Percentiles rank a stretch among this genome's conserved stretches.
Conservation (phyloP, 2,329 filamentous ascomycete genomes). For the Ascocoryne sarcoides region DNA sequence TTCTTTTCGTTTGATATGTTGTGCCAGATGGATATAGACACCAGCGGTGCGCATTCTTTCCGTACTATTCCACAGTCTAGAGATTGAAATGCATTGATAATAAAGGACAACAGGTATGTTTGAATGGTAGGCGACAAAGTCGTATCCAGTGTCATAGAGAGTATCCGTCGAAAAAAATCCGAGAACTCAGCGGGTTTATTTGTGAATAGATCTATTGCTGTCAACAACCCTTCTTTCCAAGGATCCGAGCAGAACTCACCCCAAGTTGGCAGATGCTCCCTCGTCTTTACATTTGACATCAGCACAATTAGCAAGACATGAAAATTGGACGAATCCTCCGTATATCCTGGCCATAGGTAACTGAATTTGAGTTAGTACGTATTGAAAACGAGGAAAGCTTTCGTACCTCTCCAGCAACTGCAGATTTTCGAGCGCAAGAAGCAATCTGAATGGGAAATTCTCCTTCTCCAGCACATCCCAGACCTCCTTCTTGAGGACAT, state of each 20-base stretch:
- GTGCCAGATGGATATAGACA: constrained; percentile 94
- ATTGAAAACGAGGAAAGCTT: not conserved
- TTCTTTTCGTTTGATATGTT: constrained; percentile 72
- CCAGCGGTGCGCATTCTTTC: constrained; percentile 91
- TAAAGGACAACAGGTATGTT: constrained; percentile 77
- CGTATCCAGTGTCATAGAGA: constrained; percentile 74
- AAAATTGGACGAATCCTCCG: constrained; percentile 79
- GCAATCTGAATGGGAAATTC: constrained; percentile 65
- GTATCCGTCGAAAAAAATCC: constrained; percentile 75
- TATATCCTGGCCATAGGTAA: constrained; percentile 92
- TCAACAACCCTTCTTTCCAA: constrained; percentile 8
- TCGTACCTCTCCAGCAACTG: constrained; percentile 75
- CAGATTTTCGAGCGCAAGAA: constrained; percentile 79
- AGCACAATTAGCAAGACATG: constrained; percentile 82
- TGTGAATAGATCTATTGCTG: constrained; percentile 59
- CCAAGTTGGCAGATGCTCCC: constrained; percentile 85
- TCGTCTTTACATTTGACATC: constrained; percentile 78
- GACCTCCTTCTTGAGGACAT: constrained; percentile 76
- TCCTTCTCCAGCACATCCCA: constrained; percentile 84
- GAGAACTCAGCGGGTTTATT: constrained; percentile 77
- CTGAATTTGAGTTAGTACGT: constrained; percentile 36
- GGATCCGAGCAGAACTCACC: constrained; percentile 34
- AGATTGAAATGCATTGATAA: constrained; percentile 89
- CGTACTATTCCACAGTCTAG: constrained; percentile 81
- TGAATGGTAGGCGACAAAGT: constrained; percentile 59